These are phyloP conservation scores for Scheffersomyces segobiensis DNA, from an alignment of 1,139 yeast genomes.

Conservation along the genomic window DNA sequence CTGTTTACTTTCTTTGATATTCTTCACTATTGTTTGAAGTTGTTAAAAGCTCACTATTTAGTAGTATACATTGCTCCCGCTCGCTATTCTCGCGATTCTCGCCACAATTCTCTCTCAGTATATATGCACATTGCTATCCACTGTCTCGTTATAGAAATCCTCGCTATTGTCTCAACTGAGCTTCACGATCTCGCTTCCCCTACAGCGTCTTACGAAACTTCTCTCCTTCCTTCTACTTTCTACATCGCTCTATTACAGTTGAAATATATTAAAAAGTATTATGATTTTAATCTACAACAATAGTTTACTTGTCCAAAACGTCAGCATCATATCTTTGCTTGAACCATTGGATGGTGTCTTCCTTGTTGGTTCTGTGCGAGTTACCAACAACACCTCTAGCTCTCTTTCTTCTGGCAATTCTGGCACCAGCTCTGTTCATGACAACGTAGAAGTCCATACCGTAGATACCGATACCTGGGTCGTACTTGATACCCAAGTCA, in stretches of 20 bases:
- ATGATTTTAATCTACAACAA: slow-evolving; percentile 6
- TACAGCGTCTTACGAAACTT: too few relatives aligned
- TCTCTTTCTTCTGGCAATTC: slow-evolving; percentile 99
- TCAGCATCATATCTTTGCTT: slow-evolving; percentile 99
- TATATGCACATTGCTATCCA: not conserved
- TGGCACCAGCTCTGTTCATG: slow-evolving; percentile 99
- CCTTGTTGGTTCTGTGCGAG: slow-evolving; percentile 88
- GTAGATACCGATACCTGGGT: slow-evolving; percentile 99
- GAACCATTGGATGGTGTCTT: slow-evolving; percentile 98
- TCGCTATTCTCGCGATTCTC: not conserved
- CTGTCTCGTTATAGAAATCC: too few relatives aligned
- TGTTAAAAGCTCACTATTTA: not conserved
- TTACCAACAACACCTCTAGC: slow-evolving; percentile 86
- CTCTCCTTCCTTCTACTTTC: not conserved
- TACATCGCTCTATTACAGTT: not conserved
- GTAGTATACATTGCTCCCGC: too few relatives aligned
- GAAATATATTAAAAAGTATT: not conserved
- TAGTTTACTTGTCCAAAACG: slow-evolving; percentile 76
- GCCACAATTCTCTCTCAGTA: not conserved
- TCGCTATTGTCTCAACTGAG: too few relatives aligned
- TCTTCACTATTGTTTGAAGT: not conserved
- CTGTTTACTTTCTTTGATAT: not conserved
- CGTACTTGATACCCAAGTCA: slow-evolving; percentile 99
- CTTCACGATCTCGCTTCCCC: too few relatives aligned
- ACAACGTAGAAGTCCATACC: slow-evolving; percentile 99